phyloP scores from a whole-genome alignment of 225 moss, liverwort and hornwort genomes.

The Climacium dendroides region DNA sequence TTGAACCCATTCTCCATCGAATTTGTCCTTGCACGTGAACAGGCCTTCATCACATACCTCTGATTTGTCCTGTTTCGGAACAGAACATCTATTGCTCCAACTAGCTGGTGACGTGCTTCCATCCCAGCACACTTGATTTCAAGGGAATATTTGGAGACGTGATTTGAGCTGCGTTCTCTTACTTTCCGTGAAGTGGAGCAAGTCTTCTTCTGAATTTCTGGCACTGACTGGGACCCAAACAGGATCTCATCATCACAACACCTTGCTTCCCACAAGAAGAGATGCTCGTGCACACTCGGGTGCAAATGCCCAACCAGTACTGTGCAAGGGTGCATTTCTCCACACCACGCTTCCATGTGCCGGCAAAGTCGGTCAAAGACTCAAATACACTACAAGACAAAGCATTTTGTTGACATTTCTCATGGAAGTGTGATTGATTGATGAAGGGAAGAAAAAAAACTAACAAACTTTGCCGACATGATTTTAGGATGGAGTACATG shows the following conservation, averaged over 20 bases:
- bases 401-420: background rate
- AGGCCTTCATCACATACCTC: background rate
- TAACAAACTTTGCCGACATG: background rate
- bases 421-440: background rate
- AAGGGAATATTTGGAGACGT: background rate
- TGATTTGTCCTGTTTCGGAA: background rate
- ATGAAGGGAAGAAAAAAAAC: background rate
- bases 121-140: background rate
- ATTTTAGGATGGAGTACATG: background rate
- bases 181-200: background rate
- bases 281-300: background rate
- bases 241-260: background rate
- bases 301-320: background rate
- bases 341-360: background rate
- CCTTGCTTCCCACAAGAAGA: background rate
- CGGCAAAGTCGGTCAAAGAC: background rate
- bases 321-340: background rate
- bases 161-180: background rate
- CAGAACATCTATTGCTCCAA: background rate
- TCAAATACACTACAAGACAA: background rate
- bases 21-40: background rate
- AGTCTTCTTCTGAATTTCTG: background rate
- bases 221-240: background rate
- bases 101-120: background rate
- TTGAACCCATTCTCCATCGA: too few relatives aligned